A percentile compares a stretch with the other conserved stretches of the same genome.
Evolutionary conservation across 2,329 filamentous ascomycete species (phyloP).

Genomic region (Cladosporium sp.): DNA sequence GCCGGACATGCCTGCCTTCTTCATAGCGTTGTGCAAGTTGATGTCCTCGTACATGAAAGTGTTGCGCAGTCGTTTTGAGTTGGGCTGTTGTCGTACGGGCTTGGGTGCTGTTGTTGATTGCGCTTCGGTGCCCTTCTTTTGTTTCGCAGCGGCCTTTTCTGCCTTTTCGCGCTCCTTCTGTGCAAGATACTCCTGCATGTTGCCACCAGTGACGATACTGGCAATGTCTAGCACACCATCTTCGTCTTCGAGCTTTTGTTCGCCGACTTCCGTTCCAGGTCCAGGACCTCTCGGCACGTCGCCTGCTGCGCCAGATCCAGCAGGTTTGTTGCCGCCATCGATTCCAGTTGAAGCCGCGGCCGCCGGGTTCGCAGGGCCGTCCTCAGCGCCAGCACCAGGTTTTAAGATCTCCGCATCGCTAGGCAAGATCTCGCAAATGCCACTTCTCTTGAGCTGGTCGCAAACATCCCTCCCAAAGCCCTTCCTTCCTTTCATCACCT

Average conservation of each 20-base stretch:
- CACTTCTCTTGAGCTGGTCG: constrained; percentile 64
- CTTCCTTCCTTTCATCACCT: constrained; percentile 59
- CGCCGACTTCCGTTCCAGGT: constrained; percentile 55
- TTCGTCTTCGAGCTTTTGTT: constrained; percentile 50
- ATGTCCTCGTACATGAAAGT: constrained; percentile 74
- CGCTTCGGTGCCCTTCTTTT: constrained; percentile 55
- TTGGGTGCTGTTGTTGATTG: constrained; percentile 59
- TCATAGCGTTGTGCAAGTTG: constrained; percentile 54
- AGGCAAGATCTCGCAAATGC: constrained; percentile 62
- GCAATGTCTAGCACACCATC: constrained; percentile 82
- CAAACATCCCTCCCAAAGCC: constrained; percentile 63
- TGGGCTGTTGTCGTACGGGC: constrained; percentile 64
- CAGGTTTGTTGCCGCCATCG: constrained; percentile 40
- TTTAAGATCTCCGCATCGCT: constrained; percentile 56
- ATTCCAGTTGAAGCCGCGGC: constrained; percentile 58
- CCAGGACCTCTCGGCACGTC: constrained; percentile 55
- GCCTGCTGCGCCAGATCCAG: constrained; percentile 41
- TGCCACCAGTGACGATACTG: constrained; percentile 76
- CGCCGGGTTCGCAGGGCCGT: constrained; percentile 52
- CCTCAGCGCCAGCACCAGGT: constrained; percentile 42
- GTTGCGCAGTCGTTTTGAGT: constrained; percentile 68
- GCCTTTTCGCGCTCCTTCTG: constrained; percentile 80
- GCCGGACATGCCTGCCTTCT: constrained; percentile 49
- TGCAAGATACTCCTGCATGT: constrained; percentile 75
- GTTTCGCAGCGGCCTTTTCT: constrained; percentile 59